phyloP scores from a whole-genome alignment of 805 yeast genomes.

The Nakazawaea ernobii region DNA sequence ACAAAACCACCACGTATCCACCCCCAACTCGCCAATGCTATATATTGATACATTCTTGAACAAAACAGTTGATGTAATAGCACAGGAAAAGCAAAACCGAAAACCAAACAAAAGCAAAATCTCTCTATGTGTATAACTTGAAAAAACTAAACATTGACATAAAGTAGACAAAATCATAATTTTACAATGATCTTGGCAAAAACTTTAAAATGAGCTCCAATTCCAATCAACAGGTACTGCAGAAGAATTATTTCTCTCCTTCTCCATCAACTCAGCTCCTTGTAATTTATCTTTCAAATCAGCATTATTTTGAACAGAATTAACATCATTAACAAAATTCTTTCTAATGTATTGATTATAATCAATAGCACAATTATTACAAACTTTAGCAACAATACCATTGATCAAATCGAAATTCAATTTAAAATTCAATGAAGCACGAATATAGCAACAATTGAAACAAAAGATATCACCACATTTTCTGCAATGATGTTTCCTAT shows the following conservation, averaged over 20 bases:
- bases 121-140: too few relatives aligned
- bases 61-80: too few relatives aligned
- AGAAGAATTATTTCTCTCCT: slow-evolving; percentile 13
- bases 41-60: too few relatives aligned
- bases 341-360: slow-evolving; percentile 20
- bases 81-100: too few relatives aligned
- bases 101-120: too few relatives aligned
- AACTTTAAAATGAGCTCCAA: slow-evolving; percentile 44
- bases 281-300: slow-evolving; percentile 18
- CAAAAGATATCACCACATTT: slow-evolving; percentile 47
- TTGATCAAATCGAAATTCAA: slow-evolving; percentile 28
- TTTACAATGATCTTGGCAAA: too few relatives aligned
- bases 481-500: slow-evolving; percentile 43
- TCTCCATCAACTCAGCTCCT: slow-evolving; percentile 13
- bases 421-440: slow-evolving; percentile 26
- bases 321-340: slow-evolving; percentile 16
- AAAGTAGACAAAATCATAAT: too few relatives aligned
- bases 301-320: slow-evolving; percentile 25
- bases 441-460: slow-evolving; percentile 22
- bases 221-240: slow-evolving; percentile 40
- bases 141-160: too few relatives aligned
- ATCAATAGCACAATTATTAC: slow-evolving; percentile 29
- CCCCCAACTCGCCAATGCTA: background rate
- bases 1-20: too few relatives aligned
- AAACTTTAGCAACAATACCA: slow-evolving; percentile 22